A percentile compares a stretch with the other conserved stretches of the same genome.
Evolutionary conservation across 2,329 filamentous ascomycete species (phyloP).

Genomic region (Clarireedia homoeocarpa): DNA sequence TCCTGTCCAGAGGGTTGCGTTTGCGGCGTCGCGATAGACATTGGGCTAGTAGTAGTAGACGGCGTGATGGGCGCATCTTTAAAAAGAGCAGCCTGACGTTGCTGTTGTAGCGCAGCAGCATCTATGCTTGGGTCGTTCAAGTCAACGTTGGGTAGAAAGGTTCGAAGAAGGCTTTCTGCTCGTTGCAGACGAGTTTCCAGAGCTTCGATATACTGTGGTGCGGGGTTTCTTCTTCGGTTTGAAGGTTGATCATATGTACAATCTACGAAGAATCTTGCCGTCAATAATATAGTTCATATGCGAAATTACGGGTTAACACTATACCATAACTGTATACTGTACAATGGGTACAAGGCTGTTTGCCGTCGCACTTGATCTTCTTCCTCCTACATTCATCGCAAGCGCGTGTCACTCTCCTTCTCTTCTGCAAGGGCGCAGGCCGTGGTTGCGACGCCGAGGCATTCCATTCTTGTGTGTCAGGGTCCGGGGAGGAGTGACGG

Average conservation of each 20-base stretch:
- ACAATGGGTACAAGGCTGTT: constrained; percentile 88
- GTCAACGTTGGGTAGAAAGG: constrained; percentile 57
- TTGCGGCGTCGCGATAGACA: neutral
- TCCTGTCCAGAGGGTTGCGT: constrained; percentile 44
- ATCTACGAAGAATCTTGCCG: constrained; percentile 37
- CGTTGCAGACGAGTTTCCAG: constrained; percentile 61
- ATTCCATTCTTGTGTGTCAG: constrained; percentile 5
- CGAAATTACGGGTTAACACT: constrained; percentile 19
- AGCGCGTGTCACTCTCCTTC: constrained; percentile 69
- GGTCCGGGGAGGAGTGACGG: constrained; percentile 6
- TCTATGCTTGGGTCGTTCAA: constrained; percentile 80
- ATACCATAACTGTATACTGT: constrained; percentile 97
- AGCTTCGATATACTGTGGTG: constrained; percentile 66
- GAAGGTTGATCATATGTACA: constrained; percentile 73
- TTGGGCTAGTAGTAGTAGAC: neutral
- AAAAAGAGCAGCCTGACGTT: constrained; percentile 33
- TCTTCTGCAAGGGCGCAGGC: constrained; percentile 38
- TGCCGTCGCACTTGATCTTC: constrained; percentile 79
- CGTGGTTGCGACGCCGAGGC: constrained; percentile 2
- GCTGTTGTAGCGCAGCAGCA: constrained; percentile 56
- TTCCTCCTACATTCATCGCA: constrained; percentile 79
- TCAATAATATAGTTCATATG: constrained; percentile 2
- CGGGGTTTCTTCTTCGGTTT: constrained; percentile 64
- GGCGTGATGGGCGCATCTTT: constrained; percentile 35
- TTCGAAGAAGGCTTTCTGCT: constrained; percentile 57